Evolutionary conservation across 257 asterid species (phyloP), one percentile per base, ranked within the genome.

Genomic region (Solanum sejunctum): DNA sequence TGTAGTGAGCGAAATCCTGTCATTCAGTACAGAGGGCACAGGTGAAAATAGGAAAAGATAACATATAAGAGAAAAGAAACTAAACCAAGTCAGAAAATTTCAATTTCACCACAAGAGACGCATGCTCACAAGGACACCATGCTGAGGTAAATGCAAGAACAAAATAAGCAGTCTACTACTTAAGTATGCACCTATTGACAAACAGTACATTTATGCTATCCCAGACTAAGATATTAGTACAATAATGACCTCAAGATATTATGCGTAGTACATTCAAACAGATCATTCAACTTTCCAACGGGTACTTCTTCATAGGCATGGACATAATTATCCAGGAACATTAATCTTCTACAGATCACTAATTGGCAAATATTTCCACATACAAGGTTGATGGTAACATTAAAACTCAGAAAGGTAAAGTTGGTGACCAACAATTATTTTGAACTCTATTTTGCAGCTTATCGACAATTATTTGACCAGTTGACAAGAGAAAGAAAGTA

Each of bases 1-100:
- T 89, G 87, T 96, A 96, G 87, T 92, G 93, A 49, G 99, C 99
- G 57, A 96, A 96, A 83, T 96, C 99, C 99, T 96, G 79, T 66
- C 80, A 82, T 9, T 85, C 75, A 13, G 23, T 83, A 80, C 13
- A 64, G 7, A 26, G 83, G 13, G 13, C 49, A 71, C 18, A 4
- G 8, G 36, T 56, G 60, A 18, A 12, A 78, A 66, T 60, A 36
- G 64, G 69, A 83, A 67, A 12, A 5, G 5, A 18, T 56, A 45
- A 67, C 47, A 49, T 66, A 83, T 36, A 32, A 47, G 39, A 49
- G 20, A 12, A 49, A 49, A 23, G 61, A 77, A 77, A 51, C 20
- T 8, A 77, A 77, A 15, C 26, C 63, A 51, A 4, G 11, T 49
- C 45, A 52, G 43, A 45, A 9, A 77, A 51, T 51, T 11, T 2